These are phyloP conservation scores for Wolfiporia cocos DNA, from an alignment of 1,284 basidiomycete genomes.

Conservation along the genomic window DNA sequence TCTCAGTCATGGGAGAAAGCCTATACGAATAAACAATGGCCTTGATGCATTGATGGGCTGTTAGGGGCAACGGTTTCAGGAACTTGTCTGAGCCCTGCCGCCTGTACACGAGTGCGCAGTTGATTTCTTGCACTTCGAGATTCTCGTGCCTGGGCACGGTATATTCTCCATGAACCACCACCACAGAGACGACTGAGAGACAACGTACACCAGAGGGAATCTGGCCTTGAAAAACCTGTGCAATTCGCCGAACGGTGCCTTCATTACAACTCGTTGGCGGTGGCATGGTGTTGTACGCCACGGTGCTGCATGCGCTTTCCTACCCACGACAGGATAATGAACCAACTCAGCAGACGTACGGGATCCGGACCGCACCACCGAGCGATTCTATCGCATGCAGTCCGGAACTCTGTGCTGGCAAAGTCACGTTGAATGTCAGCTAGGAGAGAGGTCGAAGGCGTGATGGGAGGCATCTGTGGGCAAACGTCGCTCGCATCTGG, in stretches of 20 bases:
- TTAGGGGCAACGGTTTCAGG: constrained; percentile 60
- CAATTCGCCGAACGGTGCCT: constrained; percentile 30
- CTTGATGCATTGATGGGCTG: constrained; percentile 63
- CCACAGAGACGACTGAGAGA: too few species aligned
- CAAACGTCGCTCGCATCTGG: constrained; percentile 15
- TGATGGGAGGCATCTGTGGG: constrained; percentile 18
- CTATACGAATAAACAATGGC: too few species aligned
- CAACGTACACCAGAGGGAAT: constrained; percentile 36
- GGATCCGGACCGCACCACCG: constrained; percentile 37
- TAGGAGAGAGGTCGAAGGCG: constrained; percentile 27
- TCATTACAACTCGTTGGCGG: too few species aligned
- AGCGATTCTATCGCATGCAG: constrained; percentile 35
- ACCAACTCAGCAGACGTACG: too few species aligned
- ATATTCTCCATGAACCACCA: too few species aligned
- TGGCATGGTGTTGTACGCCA: too few species aligned
- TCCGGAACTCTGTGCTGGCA: constrained; percentile 28
- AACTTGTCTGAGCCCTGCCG: constrained; percentile 50
- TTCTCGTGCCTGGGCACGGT: too few species aligned
- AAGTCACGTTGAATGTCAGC: constrained; percentile 33
- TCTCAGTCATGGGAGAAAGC: too few species aligned
- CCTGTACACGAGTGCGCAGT: constrained; percentile 59
- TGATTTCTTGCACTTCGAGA: too few species aligned
- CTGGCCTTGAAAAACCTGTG: constrained; percentile 34
- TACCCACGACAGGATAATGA: too few species aligned
- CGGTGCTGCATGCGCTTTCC: too few species aligned